Evolutionary conservation across 2,329 filamentous ascomycete genomes (phyloP).

Genomic region (Phialophora tarda): DNA sequence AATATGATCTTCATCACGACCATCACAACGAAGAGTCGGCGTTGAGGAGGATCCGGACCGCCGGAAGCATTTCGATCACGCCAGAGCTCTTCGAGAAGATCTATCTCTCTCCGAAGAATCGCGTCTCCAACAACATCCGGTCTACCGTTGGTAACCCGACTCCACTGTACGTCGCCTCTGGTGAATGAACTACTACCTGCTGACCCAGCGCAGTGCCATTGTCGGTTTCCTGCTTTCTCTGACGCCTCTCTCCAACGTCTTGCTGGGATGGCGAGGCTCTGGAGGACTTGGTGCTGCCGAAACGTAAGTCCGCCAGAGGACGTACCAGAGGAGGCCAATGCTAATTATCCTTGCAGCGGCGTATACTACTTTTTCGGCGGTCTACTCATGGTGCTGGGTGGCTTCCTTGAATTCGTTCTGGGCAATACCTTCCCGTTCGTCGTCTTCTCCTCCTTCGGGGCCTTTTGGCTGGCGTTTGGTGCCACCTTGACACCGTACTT

Average conservation of each 20-base stretch:
- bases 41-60: constrained; percentile 55
- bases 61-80: constrained; percentile 53
- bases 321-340: neutral
- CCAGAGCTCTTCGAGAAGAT: constrained; percentile 47
- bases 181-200: neutral
- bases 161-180: constrained; percentile 42
- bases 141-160: constrained; percentile 45
- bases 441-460: constrained; percentile 56
- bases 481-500: constrained; percentile 61
- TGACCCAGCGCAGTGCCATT: constrained; percentile 32
- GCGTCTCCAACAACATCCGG: constrained; percentile 42
- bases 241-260: constrained; percentile 59
- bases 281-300: constrained; percentile 56
- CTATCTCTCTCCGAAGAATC: constrained; percentile 45
- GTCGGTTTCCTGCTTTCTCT: constrained; percentile 59
- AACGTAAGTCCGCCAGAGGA: constrained; percentile 27
- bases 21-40: constrained; percentile 43
- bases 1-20: constrained; percentile 40
- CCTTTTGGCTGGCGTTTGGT: constrained; percentile 64
- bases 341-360: constrained; percentile 32
- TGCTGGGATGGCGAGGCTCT: constrained; percentile 66
- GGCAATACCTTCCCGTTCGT: constrained; percentile 62
- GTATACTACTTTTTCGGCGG: constrained; percentile 47
- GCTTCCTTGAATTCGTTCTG: constrained; percentile 46
- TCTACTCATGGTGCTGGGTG: constrained; percentile 44